Percentiles rank a stretch among this genome's conserved stretches.
phyloP scores from a whole-genome alignment of 495 filamentous ascomycete genomes.

The Aspergillus heteromorphus region DNA sequence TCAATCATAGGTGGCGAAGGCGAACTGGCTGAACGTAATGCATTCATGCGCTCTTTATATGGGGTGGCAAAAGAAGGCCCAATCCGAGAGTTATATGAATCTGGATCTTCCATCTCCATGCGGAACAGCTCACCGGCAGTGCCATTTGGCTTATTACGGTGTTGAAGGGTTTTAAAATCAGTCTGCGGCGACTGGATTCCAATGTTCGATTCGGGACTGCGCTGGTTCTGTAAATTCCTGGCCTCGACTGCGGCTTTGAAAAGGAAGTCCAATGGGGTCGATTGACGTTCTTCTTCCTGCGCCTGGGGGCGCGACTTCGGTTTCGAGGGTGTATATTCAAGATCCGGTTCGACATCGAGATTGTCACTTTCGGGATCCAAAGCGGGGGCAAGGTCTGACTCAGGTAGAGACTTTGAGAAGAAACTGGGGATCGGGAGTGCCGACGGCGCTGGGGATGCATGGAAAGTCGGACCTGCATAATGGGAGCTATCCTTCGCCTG shows the following conservation, averaged over 20 bases:
- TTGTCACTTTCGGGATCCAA: constrained; percentile 36
- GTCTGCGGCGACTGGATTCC: constrained; percentile 32
- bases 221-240: constrained; percentile 33
- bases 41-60: constrained; percentile 60
- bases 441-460: constrained; percentile 88
- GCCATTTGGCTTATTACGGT: constrained; percentile 31
- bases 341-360: constrained; percentile 28
- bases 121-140: constrained; percentile 54
- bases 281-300: constrained; percentile 39
- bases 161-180: constrained; percentile 24
- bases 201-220: constrained; percentile 41
- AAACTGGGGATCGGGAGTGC: constrained; percentile 92
- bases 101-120: constrained; percentile 58
- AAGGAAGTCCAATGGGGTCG: constrained; percentile 80
- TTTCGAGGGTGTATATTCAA: constrained; percentile 41
- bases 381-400: constrained; percentile 37
- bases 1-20: constrained; percentile 16
- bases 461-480: constrained; percentile 93
- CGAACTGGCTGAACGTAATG: constrained; percentile 37
- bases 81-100: constrained; percentile 38
- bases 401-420: constrained; percentile 73
- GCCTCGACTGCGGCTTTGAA: constrained; percentile 80
- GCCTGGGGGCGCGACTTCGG: constrained; percentile 23
- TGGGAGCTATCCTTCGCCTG: constrained; percentile 47
- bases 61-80: constrained; percentile 64